A percentile compares a stretch with the other conserved stretches of the same genome.
These are phyloP conservation scores for Trichaptum fuscoviolaceum DNA, from an alignment of 768 basidiomycete species.

Conservation along the genomic window DNA sequence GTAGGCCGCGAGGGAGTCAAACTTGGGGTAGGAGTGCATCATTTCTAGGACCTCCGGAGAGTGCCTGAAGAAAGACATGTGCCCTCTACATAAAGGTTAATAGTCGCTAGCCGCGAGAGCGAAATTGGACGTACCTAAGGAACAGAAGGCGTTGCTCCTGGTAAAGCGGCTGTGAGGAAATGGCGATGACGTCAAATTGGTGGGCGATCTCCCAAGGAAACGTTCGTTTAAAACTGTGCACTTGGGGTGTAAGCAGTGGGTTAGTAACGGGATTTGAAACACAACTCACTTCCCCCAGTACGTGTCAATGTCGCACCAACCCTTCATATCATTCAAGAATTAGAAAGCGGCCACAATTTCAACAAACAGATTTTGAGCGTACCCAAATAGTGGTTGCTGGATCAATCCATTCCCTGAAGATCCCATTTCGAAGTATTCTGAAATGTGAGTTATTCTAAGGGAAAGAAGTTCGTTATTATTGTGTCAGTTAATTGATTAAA, in stretches of 20 bases:
- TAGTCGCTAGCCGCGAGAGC: background rate
- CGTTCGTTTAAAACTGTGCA: background rate
- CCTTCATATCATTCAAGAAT: background rate
- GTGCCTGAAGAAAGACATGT: constrained; percentile 4
- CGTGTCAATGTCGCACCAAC: constrained; percentile 4
- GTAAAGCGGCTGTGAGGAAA: background rate
- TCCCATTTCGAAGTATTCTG: background rate
- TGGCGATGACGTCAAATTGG: constrained; percentile 2
- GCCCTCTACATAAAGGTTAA: background rate
- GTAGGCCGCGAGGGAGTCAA: background rate
- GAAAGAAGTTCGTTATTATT: background rate
- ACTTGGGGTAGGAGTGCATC: constrained; percentile 2
- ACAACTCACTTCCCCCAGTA: constrained; percentile 4
- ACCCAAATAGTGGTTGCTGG: constrained; percentile 1
- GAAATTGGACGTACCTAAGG: background rate
- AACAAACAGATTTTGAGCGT: background rate
- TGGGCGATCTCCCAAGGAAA: constrained; percentile 3
- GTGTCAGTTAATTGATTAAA: background rate
- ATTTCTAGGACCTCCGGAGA: background rate
- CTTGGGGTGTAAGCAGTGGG: background rate
- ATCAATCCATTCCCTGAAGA: constrained; percentile 3
- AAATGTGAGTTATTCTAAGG: background rate
- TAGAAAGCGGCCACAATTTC: background rate
- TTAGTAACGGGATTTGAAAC: background rate
- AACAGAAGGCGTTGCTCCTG: background rate